phyloP scores from a whole-genome alignment of 2,329 filamentous ascomycete genomes.

The Amesomyces nigricolor region DNA sequence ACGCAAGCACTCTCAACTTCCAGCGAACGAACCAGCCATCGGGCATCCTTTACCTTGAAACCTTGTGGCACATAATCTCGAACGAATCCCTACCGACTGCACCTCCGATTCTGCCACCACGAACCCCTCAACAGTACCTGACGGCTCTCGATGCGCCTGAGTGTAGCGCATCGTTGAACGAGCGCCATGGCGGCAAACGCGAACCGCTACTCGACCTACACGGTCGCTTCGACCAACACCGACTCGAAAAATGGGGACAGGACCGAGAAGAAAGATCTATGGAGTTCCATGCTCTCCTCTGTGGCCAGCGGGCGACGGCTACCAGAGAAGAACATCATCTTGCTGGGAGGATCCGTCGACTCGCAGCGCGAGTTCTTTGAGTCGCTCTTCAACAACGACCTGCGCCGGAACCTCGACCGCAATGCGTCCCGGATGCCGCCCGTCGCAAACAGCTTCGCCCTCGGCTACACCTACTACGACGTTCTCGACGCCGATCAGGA shows the following conservation, averaged over 20 bases:
- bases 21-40: not conserved
- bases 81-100: no score
- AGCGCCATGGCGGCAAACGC: conserved; percentile 45
- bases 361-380: conserved; percentile 82
- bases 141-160: conserved; percentile 9
- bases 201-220: conserved; percentile 56
- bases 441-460: conserved; percentile 83
- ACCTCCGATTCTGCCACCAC: not conserved
- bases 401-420: conserved; percentile 48
- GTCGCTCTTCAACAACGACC: conserved; percentile 50
- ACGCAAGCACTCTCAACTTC: not conserved
- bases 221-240: conserved; percentile 46
- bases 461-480: conserved; percentile 94
- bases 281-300: conserved; percentile 87
- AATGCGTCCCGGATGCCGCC: conserved; percentile 60
- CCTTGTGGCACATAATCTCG: no score
- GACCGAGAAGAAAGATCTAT: conserved; percentile 75
- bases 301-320: conserved; percentile 86
- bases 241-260: conserved; percentile 55
- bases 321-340: conserved; percentile 84
- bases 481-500: conserved; percentile 91
- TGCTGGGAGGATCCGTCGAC: conserved; percentile 77
- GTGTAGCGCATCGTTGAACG: conserved; percentile 6
- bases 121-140: not conserved
- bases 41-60: not conserved